These are phyloP conservation scores for Globisporangium carolinianum DNA, from an alignment of 352 stramenopile species.

Conservation along the genomic window DNA sequence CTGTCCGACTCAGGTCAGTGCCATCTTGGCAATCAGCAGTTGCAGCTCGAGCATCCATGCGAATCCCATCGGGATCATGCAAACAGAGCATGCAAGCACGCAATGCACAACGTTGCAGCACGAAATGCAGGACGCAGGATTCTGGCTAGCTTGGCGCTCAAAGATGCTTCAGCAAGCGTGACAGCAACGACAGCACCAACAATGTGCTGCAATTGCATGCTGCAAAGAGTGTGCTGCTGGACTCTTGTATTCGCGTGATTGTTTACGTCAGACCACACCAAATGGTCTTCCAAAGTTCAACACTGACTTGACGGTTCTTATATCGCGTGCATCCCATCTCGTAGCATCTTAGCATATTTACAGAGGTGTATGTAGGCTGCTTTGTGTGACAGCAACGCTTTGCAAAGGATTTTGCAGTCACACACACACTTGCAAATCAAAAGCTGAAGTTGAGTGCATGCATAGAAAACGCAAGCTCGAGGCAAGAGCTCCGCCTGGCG, in stretches of 20 bases:
- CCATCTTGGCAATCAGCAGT: too few relatives aligned
- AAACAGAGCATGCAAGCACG: too few relatives aligned
- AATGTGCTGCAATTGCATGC: neutral
- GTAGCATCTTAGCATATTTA: neutral
- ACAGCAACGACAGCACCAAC: too few relatives aligned
- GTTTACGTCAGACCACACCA: neutral
- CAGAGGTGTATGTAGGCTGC: too few relatives aligned
- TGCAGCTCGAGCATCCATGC: too few relatives aligned
- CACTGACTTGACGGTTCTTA: neutral
- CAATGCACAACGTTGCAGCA: too few relatives aligned
- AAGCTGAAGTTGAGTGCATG: conserved; percentile 11
- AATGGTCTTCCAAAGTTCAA: neutral
- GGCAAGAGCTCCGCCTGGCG: too few relatives aligned
- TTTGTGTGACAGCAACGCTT: too few relatives aligned
- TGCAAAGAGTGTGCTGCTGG: neutral
- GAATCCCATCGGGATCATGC: too few relatives aligned
- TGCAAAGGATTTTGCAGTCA: too few relatives aligned
- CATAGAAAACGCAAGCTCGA: conserved; percentile 13
- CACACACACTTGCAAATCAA: neutral
- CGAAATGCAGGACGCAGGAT: neutral
- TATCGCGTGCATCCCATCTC: neutral
- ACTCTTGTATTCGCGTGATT: too few relatives aligned
- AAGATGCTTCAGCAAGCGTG: neutral
- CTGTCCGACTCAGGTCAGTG: neutral
- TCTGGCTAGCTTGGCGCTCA: neutral